These are phyloP conservation scores for Arthrobotrys megalospora DNA, from an alignment of 2,329 filamentous ascomycete genomes.

Conservation along the genomic window DNA sequence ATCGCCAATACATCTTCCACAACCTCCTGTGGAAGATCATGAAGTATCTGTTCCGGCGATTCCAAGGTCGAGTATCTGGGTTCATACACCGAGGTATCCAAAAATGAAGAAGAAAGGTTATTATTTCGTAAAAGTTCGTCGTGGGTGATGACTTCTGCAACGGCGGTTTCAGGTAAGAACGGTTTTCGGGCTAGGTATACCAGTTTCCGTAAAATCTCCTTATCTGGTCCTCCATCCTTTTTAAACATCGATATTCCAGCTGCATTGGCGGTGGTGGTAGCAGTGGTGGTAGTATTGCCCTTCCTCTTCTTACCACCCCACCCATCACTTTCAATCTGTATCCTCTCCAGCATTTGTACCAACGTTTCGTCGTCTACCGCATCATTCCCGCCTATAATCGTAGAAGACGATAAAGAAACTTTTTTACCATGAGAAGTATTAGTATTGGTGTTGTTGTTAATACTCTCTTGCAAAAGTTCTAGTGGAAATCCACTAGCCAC, in stretches of 20 bases:
- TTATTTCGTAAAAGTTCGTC: too few relatives aligned
- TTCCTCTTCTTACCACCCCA: neutral
- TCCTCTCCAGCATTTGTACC: conserved; percentile 18
- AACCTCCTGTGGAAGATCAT: neutral
- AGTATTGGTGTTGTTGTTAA: neutral
- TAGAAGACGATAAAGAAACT: neutral
- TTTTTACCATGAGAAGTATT: neutral
- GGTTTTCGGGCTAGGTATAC: conserved; percentile 3
- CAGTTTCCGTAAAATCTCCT: neutral
- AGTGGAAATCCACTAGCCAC: conserved; percentile 25
- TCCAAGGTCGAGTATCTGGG: neutral
- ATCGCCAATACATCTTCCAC: neutral
- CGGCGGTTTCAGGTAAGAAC: neutral
- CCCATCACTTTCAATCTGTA: conserved; percentile 33
- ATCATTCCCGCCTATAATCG: neutral
- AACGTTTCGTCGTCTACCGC: neutral
- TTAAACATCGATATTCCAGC: neutral
- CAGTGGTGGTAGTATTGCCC: too few relatives aligned
- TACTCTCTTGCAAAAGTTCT: conserved; percentile 1
- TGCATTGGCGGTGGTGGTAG: neutral
- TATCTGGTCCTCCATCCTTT: neutral
- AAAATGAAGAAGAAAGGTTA: too few relatives aligned
- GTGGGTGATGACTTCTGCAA: too few relatives aligned
- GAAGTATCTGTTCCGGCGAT: neutral
- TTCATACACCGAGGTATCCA: neutral